These are phyloP conservation scores for Lablab purpureus DNA, from an alignment of 306 rosid genomes.

Conservation along the genomic window DNA sequence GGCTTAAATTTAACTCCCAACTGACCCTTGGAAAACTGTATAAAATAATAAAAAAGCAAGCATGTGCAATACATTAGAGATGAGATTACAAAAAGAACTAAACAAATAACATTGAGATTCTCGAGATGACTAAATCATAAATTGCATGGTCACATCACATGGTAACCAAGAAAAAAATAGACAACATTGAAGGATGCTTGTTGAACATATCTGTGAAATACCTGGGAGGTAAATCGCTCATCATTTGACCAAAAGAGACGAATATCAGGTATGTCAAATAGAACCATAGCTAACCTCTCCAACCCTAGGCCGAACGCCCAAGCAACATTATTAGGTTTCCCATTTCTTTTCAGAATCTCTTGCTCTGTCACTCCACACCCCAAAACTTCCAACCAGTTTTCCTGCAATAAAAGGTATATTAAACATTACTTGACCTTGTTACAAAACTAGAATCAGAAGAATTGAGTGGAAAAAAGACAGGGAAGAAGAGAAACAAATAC, in stretches of 20 bases:
- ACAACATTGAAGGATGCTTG: conserved; percentile 34
- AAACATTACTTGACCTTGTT: conserved; percentile 17
- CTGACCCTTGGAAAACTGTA: conserved; percentile 81
- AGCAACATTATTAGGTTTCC: conserved; percentile 79
- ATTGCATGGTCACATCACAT: conserved; percentile 37
- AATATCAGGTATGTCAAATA: conserved; percentile 96
- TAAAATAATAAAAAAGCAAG: conserved; percentile 47
- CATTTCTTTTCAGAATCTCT: conserved; percentile 87
- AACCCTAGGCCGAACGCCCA: conserved; percentile 99
- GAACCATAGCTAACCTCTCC: conserved; percentile 98
- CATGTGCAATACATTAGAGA: conserved; percentile 35
- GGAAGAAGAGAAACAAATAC: conserved; percentile 12
- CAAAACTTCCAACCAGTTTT: conserved; percentile 94
- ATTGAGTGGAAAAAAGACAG: not conserved
- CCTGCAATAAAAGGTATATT: conserved; percentile 58
- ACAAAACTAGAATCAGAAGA: conserved; percentile 12
- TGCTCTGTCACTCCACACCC: conserved; percentile 99
- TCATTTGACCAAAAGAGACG: conserved; percentile 95
- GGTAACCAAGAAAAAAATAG: conserved; percentile 30
- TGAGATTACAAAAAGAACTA: conserved; percentile 36
- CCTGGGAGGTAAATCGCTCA: conserved; percentile 97
- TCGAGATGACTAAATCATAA: conserved; percentile 33
- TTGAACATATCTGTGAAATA: conserved; percentile 46
- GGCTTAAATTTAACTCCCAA: conserved; percentile 90
- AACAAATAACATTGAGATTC: conserved; percentile 24